Conservation (phyloP, 441 rosid species). For the Pelargonium australe region DNA sequence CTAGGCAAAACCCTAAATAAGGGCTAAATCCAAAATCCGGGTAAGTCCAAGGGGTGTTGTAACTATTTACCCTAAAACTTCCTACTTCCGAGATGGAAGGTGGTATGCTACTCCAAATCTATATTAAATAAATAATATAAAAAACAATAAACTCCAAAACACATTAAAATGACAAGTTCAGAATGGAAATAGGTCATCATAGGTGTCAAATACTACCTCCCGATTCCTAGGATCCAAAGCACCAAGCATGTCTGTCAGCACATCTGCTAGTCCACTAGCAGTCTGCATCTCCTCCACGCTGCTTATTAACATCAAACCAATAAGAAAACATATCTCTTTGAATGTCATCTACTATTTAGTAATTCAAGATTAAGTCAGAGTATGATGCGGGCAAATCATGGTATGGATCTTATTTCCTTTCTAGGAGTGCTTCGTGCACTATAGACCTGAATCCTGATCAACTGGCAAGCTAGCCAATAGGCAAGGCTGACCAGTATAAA, state of each 20-base stretch:
- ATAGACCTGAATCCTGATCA: too few species aligned
- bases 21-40: too few species aligned
- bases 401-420: too few species aligned
- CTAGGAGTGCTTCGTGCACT: too few species aligned
- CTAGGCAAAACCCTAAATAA: too few species aligned
- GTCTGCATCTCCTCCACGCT: conserved; percentile 73
- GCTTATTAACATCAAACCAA: conserved; percentile 21
- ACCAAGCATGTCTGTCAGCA: conserved; percentile 79
- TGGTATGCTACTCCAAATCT: too few species aligned
- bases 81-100: background rate
- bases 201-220: conserved; percentile 39
- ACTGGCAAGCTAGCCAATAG: too few species aligned
- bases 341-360: background rate
- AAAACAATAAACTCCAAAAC: too few species aligned
- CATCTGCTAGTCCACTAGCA: conserved; percentile 69
- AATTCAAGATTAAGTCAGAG: background rate
- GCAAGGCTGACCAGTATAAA: too few species aligned
- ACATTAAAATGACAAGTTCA: background rate
- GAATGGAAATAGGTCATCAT: background rate
- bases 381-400: too few species aligned
- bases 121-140: background rate
- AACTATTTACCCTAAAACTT: too few species aligned
- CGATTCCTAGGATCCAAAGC: conserved; percentile 80
- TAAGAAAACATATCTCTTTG: background rate
- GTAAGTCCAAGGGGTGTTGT: too few species aligned